phyloP scores from a whole-genome alignment of 345 rosid species.

The Bruguiera parviflora region DNA sequence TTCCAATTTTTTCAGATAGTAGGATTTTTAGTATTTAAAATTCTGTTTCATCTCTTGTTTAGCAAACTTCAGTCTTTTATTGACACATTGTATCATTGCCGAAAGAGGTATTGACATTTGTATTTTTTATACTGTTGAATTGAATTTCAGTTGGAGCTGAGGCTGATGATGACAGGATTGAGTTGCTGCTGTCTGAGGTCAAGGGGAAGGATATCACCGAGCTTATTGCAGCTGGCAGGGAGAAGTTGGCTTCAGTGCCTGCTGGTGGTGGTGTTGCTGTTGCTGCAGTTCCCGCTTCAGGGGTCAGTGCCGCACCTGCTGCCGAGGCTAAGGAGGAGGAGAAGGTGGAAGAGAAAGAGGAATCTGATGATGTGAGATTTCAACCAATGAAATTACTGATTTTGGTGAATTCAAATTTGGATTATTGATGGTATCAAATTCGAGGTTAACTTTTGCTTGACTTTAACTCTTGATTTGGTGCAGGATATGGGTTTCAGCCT shows the following conservation, averaged over 20 bases:
- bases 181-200: slow-evolving; percentile 17
- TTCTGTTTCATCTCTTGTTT: too few relatives aligned
- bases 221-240: slow-evolving; percentile 24
- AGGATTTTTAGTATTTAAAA: too few relatives aligned
- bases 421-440: background rate
- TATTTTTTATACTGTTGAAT: background rate
- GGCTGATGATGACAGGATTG: slow-evolving; percentile 14
- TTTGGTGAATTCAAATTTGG: background rate
- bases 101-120: background rate
- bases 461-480: background rate
- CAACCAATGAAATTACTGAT: background rate
- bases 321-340: slow-evolving; percentile 22
- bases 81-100: too few relatives aligned
- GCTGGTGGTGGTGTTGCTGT: slow-evolving; percentile 17
- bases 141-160: slow-evolving; percentile 25
- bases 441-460: background rate
- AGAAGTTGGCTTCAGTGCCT: slow-evolving; percentile 30
- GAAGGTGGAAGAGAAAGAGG: slow-evolving; percentile 23
- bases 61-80: too few relatives aligned
- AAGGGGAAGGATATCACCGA: slow-evolving; percentile 17
- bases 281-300: background rate
- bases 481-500: background rate
- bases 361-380: slow-evolving; percentile 16
- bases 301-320: slow-evolving; percentile 7
- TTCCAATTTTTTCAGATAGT: too few relatives aligned